phyloP scores from a whole-genome alignment of 805 yeast species.

The Saturnispora quitensis region DNA sequence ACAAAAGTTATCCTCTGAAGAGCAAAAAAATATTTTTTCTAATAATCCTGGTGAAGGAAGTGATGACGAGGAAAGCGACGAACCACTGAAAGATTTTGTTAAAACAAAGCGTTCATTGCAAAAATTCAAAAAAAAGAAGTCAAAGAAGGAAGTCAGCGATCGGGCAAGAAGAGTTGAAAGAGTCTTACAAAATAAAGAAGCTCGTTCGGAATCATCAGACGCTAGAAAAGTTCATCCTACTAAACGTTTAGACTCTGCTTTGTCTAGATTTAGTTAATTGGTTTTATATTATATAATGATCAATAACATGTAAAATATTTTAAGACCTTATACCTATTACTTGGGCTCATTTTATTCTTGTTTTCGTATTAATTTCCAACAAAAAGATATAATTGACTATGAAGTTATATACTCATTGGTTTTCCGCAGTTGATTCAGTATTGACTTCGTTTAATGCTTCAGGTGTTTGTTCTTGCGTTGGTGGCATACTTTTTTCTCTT shows the following conservation, averaged over 20 bases:
- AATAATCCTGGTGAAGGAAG: conserved; percentile 30
- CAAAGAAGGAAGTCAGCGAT: conserved; percentile 77
- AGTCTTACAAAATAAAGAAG: conserved; percentile 63
- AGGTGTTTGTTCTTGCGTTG: conserved; percentile 53
- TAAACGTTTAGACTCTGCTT: conserved; percentile 38
- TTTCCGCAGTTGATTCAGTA: not conserved
- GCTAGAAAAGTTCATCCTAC: conserved; percentile 35
- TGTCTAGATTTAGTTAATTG: conserved; percentile 37
- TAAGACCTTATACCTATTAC: not conserved
- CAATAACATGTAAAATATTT: not conserved
- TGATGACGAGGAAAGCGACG: conserved; percentile 34
- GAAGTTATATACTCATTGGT: not conserved
- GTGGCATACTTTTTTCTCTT: conserved; percentile 65
- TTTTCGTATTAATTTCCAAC: not conserved
- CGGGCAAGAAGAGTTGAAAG: conserved; percentile 70
- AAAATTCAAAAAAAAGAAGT: conserved; percentile 71
- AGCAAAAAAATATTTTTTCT: conserved; percentile 29
- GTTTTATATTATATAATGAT: no score
- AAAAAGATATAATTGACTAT: not conserved
- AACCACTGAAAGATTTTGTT: conserved; percentile 56
- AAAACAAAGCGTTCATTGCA: conserved; percentile 80
- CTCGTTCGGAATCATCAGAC: conserved; percentile 30
- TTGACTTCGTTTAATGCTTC: conserved; percentile 60
- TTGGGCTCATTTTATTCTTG: no score
- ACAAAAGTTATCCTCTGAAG: conserved; percentile 49